Evolutionary conservation across 2,329 filamentous ascomycete genomes (phyloP), one percentile per base, ranked within the genome.

Genomic region (Fusarium euwallaceae): DNA sequence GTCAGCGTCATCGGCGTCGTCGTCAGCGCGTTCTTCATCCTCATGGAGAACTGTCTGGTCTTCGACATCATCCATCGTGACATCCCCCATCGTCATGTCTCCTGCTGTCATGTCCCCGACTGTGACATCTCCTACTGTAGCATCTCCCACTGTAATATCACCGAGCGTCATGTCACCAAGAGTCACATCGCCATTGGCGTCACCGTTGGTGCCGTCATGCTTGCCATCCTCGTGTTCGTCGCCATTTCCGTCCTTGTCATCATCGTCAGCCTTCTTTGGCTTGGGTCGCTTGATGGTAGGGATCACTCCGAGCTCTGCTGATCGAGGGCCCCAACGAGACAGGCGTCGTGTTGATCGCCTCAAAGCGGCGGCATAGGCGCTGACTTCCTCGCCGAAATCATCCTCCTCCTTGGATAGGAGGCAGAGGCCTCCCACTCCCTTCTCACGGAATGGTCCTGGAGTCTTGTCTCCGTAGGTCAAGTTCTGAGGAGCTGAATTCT

Each of bases 381-480:
- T 88, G 7, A 91, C 87, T 81, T 96, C 93, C 81, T 96, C 94
- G 51, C 94, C 94, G 75, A 91, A 93, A 82, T 96, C 94, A 71
- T 94, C 92, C 0, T 87, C 82, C 80, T 95, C 93, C 17, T 84
- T 83, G 22, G 83, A 83, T 0, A 93, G 84, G 36, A 89, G 91
- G 62, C 89, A 90, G 43, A 94, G 87, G 1, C 92, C 94, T n/a
- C 87, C 89, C 63, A 91, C 85, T 8, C 91, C 90, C 70, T 85
- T 84, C 78, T 91, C 89, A 39, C 88, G 85, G 76, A 91, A 92
- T 20, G 80, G 67, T 3, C 80, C 79, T 11, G 79, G 66, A 12
- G 78, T 76, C 45, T 81, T 80, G 1, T 82, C 81, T 45, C 80
- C 72, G 34, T 74, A 66, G 48, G 78, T 70, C 32, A 82, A 64